phyloP scores from a whole-genome alignment of 169 alveolate species.

The Theileria sp. region DNA sequence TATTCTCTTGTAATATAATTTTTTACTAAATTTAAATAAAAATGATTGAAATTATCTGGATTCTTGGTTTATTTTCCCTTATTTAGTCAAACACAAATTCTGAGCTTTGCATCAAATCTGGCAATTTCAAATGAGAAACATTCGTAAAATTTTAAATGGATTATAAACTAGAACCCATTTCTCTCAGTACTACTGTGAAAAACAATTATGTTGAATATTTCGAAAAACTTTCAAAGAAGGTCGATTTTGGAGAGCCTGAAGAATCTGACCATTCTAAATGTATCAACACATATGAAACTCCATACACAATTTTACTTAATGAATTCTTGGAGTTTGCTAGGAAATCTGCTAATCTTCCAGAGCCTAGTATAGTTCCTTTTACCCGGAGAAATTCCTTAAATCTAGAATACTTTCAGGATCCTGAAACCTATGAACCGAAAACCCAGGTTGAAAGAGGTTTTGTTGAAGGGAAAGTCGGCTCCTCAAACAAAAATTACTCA shows the following conservation, averaged over 20 bases:
- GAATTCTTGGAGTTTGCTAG: constrained; percentile 9
- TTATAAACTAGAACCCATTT: not conserved
- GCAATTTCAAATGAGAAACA: not conserved
- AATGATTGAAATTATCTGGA: not conserved
- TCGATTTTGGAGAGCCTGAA: not conserved
- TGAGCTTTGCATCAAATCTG: not conserved
- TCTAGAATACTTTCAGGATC: not conserved
- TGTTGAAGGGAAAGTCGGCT: not conserved
- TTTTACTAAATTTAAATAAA: no score
- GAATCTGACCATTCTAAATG: constrained; percentile 11
- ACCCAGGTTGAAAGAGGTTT: constrained; percentile 17
- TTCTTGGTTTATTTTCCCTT: not conserved
- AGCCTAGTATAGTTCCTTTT: not conserved
- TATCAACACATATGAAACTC: not conserved
- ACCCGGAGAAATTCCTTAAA: not conserved
- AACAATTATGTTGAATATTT: constrained; percentile 25
- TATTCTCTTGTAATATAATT: not conserved
- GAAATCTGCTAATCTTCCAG: not conserved
- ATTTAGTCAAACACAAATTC: not conserved
- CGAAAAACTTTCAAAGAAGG: not conserved
- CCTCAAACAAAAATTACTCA: not conserved
- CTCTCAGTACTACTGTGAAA: not conserved
- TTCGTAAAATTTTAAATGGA: constrained; percentile 9
- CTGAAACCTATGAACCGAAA: not conserved
- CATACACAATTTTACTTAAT: constrained; percentile 1